phyloP scores from a whole-genome alignment of 2,329 filamentous ascomycete genomes.

The Paecilomyces niveus region DNA sequence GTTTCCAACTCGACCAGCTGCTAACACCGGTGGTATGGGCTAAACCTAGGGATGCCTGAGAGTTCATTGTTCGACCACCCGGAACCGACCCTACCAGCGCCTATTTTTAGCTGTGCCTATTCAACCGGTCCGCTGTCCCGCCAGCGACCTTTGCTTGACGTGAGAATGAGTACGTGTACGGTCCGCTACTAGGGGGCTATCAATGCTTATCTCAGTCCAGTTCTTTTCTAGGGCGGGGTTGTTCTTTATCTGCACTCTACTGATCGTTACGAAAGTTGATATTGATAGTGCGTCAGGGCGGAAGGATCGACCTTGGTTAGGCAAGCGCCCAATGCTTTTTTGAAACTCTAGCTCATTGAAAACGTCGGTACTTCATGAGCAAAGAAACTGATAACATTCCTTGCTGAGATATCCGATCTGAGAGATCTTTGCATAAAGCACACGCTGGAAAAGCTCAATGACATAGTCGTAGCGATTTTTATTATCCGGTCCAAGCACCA shows the following conservation, averaged over 20 bases:
- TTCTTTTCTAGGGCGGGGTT: not conserved
- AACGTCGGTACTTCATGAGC: constrained; percentile 14
- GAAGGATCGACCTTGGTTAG: not conserved
- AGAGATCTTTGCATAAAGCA: constrained; percentile 30
- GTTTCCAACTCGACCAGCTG: not conserved
- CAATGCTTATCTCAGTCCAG: not conserved
- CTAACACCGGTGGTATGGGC: not conserved
- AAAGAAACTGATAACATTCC: constrained; percentile 25
- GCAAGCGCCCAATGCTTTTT: not conserved
- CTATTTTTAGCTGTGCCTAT: not conserved
- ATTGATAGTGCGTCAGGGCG: not conserved
- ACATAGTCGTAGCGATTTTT: constrained; percentile 15
- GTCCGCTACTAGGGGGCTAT: not conserved
- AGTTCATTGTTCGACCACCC: not conserved
- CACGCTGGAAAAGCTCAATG: constrained; percentile 20
- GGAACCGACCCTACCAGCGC: not conserved
- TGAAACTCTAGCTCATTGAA: constrained; percentile 15
- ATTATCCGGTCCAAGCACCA: constrained; percentile 24
- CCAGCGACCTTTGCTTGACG: not conserved
- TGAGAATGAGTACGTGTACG: not conserved
- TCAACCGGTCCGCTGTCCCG: not conserved
- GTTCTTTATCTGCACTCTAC: not conserved
- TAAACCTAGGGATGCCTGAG: not conserved
- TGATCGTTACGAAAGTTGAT: not conserved
- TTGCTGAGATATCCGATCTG: constrained; percentile 26